Percentiles rank a stretch among this genome's conserved stretches.
Evolutionary conservation across 306 rosid species (phyloP).

Genomic region (Rosa multiflora): DNA sequence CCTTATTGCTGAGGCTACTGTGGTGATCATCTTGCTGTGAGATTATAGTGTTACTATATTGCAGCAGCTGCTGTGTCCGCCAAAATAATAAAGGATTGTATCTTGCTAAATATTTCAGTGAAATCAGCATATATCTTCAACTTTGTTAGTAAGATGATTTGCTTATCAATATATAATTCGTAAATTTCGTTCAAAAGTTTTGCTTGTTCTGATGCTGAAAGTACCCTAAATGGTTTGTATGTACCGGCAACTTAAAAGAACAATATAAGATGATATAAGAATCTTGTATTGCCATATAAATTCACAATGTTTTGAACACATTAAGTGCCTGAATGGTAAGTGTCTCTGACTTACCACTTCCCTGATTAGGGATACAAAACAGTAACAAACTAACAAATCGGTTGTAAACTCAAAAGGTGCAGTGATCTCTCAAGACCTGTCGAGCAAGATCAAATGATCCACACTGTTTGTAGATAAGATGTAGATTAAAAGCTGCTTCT

Average conservation of each 20-base stretch:
- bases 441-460: slow-evolving; percentile 90
- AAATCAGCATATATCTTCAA: background rate
- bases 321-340: background rate
- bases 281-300: background rate
- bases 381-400: background rate
- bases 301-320: background rate
- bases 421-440: slow-evolving; percentile 76
- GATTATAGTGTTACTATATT: too few species aligned
- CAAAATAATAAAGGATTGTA: background rate
- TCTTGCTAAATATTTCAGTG: background rate
- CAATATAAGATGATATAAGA: background rate
- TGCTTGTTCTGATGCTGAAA: background rate
- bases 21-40: too few species aligned
- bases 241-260: background rate
- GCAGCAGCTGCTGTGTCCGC: background rate
- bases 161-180: background rate
- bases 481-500: slow-evolving; percentile 87
- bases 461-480: slow-evolving; percentile 74
- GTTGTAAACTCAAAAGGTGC: slow-evolving; percentile 41
- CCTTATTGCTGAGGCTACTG: too few species aligned
- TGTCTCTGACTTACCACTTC: background rate
- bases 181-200: background rate
- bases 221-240: background rate
- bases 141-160: background rate
- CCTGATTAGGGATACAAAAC: background rate